phyloP scores from a whole-genome alignment of 257 asterid species.

The Nicotiana benthamiana region DNA sequence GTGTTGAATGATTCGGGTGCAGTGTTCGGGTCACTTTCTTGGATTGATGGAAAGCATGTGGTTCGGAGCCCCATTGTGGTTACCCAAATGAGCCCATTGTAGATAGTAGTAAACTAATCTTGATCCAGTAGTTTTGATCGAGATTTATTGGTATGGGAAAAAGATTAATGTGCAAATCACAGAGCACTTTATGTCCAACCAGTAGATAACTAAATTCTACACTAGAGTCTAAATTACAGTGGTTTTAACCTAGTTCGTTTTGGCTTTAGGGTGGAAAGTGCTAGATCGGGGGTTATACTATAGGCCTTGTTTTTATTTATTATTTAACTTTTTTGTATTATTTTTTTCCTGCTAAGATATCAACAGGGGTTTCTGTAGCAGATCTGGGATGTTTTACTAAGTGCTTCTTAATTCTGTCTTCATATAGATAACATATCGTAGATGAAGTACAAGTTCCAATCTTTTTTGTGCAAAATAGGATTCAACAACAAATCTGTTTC shows the following conservation, averaged over 20 bases:
- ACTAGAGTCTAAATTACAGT: neutral
- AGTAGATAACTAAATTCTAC: neutral
- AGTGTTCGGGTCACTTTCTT: slow-evolving; percentile 68
- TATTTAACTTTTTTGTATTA: neutral
- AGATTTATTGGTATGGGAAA: neutral
- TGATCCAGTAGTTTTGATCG: neutral
- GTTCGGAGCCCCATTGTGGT: slow-evolving; percentile 90
- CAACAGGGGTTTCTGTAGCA: neutral
- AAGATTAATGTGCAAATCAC: neutral
- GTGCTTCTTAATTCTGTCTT: no score
- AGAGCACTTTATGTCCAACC: neutral
- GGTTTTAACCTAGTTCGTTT: neutral
- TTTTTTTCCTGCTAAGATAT: no score
- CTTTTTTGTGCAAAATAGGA: no score
- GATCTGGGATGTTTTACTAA: no score
- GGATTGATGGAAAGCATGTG: slow-evolving; percentile 82
- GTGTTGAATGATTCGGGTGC: slow-evolving; percentile 75
- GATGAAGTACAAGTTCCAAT: no score
- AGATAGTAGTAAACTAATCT: slow-evolving; percentile 15
- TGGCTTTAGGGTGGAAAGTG: neutral
- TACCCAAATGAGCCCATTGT: slow-evolving; percentile 72
- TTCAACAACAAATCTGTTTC: no score
- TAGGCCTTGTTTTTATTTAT: neutral
- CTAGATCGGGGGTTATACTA: neutral
- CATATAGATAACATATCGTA: no score